These are phyloP conservation scores for Diplodia corticola DNA, from an alignment of 2,329 filamentous ascomycete species.

Conservation along the genomic window DNA sequence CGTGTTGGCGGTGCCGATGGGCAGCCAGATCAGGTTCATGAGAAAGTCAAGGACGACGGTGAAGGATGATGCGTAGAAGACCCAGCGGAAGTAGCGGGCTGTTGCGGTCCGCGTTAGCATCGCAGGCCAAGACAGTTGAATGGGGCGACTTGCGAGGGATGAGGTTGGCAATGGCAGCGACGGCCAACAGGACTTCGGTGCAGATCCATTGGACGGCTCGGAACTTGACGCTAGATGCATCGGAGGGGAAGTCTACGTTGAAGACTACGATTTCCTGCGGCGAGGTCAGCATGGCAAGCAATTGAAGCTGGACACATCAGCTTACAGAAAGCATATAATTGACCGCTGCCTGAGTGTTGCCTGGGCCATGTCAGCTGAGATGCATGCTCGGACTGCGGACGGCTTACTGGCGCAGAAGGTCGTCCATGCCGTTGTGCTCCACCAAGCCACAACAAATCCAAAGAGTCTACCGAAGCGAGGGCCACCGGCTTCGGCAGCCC, in stretches of 20 bases:
- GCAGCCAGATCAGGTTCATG: conserved; percentile 62
- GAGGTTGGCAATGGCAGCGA: conserved; percentile 29
- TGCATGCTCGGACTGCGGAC: not conserved
- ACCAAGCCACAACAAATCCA: conserved; percentile 65
- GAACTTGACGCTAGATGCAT: conserved; percentile 56
- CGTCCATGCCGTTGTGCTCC: conserved; percentile 64
- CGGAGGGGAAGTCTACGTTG: conserved; percentile 56
- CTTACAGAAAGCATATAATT: conserved; percentile 41
- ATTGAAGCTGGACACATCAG: not conserved
- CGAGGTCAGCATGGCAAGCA: not conserved
- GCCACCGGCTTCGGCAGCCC: conserved; percentile 62
- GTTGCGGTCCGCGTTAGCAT: not conserved
- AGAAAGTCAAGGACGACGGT: conserved; percentile 60
- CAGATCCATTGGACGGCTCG: conserved; percentile 63
- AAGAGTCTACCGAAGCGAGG: conserved; percentile 57
- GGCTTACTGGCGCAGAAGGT: conserved; percentile 36
- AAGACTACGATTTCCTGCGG: conserved; percentile 57
- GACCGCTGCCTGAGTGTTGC: conserved; percentile 39
- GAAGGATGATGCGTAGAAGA: conserved; percentile 53
- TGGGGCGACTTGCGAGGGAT: not conserved
- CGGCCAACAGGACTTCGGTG: conserved; percentile 51
- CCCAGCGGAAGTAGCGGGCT: conserved; percentile 44
- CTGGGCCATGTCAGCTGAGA: conserved; percentile 28
- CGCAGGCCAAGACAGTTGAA: not conserved
- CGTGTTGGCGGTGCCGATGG: conserved; percentile 57